Base-by-base conservation (phyloP, 2,329 filamentous ascomycete species). In the Trichoderma arundinaceum region DNA sequence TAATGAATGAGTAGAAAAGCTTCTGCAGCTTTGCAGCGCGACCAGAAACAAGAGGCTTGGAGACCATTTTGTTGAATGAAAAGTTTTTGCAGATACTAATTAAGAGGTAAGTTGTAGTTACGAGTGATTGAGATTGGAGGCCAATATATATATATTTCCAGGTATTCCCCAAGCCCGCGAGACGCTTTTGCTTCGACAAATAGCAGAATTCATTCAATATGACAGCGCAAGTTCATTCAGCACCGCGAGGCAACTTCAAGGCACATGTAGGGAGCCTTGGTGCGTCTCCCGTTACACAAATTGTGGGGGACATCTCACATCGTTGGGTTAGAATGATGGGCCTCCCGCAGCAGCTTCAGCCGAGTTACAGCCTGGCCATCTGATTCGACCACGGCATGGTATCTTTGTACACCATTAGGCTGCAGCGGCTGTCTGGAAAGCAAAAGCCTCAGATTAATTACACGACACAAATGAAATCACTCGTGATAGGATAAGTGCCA, bases 1-100 rank as follows among this genome's bases (percentile, higher is more conserved):
- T 56, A 33, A 68, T 52, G 43, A 51, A 58, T 5, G 51, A 48
- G 10, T 66, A 48, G 48, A 69, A 70, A 3, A 67, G 52, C 7
- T 61, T 61, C 53, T 60, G 38, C n/a, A 66, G 66, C 63, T 38
- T 56, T 17, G 56, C 63, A 19, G 48, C 35, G 10, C 66, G 66
- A 38, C 54, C 39, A 9, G 56, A 44, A 9, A 44, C 22, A 35
- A 13, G 9, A 13, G n/a, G 10, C 12, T 51, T 54, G 9, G 32
- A 39, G 43, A 28, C 44, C 66, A 67, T 67, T 22, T 9, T 44
- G 38, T 10, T 52, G 8, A 32, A 7, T 13, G 9, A 13, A 10
- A 5, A n/a, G 13, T 4, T 8, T 43, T 10, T 7, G 13, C 2
- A 4, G 12, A 7, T 17, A 28, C 4, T 7, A 32, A 22, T 28